Evolutionary conservation across 495 filamentous ascomycete species (phyloP).

Genomic region (Xylaria curta): DNA sequence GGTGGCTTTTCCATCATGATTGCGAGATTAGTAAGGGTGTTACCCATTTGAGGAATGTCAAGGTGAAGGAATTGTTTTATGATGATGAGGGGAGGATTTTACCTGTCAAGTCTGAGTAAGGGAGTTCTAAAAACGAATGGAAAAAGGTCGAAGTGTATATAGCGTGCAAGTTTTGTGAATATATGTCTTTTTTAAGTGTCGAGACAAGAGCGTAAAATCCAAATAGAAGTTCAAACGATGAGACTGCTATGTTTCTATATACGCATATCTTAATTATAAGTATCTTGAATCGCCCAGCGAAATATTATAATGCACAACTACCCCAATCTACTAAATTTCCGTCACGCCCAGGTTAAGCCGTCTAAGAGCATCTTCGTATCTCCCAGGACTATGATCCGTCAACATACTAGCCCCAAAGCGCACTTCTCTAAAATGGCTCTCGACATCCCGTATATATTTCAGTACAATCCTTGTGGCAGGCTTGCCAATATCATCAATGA

Average conservation of each 20-base stretch:
- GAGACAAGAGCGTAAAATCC: background rate
- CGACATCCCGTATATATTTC: slow-evolving; percentile 69
- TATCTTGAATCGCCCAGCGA: background rate
- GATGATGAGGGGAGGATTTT: slow-evolving; percentile 66
- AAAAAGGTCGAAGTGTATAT: background rate
- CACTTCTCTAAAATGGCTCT: slow-evolving; percentile 71
- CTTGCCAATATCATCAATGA: slow-evolving; percentile 59
- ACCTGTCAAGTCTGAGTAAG: slow-evolving; percentile 43
- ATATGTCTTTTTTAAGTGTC: background rate
- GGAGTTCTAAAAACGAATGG: background rate
- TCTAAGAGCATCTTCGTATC: slow-evolving; percentile 67
- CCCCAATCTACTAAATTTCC: slow-evolving; percentile 17
- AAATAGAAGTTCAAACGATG: background rate
- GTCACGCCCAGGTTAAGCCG: slow-evolving; percentile 46
- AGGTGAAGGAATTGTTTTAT: slow-evolving; percentile 75
- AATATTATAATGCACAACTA: background rate
- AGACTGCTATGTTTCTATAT: background rate
- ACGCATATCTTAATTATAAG: background rate
- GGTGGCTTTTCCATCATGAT: slow-evolving; percentile 80
- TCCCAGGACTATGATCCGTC: slow-evolving; percentile 75
- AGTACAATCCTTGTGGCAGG: slow-evolving; percentile 70
- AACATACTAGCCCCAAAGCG: slow-evolving; percentile 75
- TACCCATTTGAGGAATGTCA: slow-evolving; percentile 70
- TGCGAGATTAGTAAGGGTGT: slow-evolving; percentile 65
- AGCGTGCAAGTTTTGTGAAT: background rate